Base-by-base conservation (phyloP, 164 flowering plant species). In the Kalanchoe fedtschenkoi region DNA sequence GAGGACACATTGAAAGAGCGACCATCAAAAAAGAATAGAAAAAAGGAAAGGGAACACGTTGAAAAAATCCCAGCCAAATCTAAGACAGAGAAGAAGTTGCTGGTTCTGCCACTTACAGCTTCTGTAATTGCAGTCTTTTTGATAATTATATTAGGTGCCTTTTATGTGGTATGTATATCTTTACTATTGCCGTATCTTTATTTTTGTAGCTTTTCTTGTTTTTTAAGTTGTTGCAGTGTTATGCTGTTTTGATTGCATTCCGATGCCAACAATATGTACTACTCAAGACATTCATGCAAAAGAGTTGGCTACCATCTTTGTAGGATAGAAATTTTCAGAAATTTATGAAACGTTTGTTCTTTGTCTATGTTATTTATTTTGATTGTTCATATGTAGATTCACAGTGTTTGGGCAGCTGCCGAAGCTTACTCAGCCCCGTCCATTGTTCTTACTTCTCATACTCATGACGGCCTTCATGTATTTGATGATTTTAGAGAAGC, bases 371-470 rank as follows among this genome's bases (percentile, higher is more conserved):
- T 37, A 64, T 1, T 19, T 17, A 26, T 15, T 44, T 9, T 6
- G 24, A 41, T 16, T 46, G 10, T 15, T 13, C 37, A 8, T 29
- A 29, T 75, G 77, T 63, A 92, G 98, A 79, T 92, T 70, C 98
- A 92, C 72, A 84, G 89, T 79, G 99, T 95, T 51, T 95, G 99
- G 99, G 99, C 99, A 22, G 99, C 99, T 15, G 95, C 97, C 59
- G 97, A 95, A 77, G 99, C 99, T 67, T 95, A 95, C 75, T 95
- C 99, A 58, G 97, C 99, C 24, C 99, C 99, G 21, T 95, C 99
- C 30, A 91, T 95, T 71, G 99, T 95, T 71, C 70, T 95, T 60
- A 91, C 99, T 51, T 85, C 99, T 68, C 77, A 77, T 46, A 71
- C 93, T 38, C 84, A 72, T 69, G 97, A 87, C 65, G 99, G 97